Evolutionary conservation across 345 rosid species (phyloP).

Genomic region (Combretum micranthum): DNA sequence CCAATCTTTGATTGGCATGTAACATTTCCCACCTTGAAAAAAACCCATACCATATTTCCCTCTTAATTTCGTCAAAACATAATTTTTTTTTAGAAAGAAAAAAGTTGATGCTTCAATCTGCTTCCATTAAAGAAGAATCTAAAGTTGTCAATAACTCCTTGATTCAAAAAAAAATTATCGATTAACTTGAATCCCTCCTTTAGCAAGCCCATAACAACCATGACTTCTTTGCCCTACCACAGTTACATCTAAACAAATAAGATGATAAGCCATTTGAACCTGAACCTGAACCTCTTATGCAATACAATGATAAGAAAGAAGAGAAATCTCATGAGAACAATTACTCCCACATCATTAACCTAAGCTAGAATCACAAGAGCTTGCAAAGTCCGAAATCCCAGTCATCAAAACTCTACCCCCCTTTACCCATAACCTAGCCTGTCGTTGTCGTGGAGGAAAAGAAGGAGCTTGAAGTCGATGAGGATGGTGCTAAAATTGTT

Average conservation of each 20-base stretch:
- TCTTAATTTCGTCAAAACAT: too few species aligned
- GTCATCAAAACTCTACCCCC: not conserved
- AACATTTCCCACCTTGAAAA: too few species aligned
- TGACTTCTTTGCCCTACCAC: slow-evolving; percentile 14
- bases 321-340: slow-evolving; percentile 22
- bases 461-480: slow-evolving; percentile 41
- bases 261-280: slow-evolving; percentile 13
- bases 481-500: slow-evolving; percentile 81
- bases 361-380: slow-evolving; percentile 4
- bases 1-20: too few species aligned
- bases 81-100: too few species aligned
- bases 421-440: slow-evolving; percentile 7
- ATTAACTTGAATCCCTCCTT: slow-evolving; percentile 17
- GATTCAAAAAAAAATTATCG: slow-evolving; percentile 20
- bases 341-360: slow-evolving; percentile 8
- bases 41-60: too few species aligned
- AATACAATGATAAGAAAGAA: slow-evolving; percentile 64
- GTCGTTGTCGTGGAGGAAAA: slow-evolving; percentile 27
- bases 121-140: slow-evolving; percentile 16
- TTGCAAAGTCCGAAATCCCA: slow-evolving; percentile 3
- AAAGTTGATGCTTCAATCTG: slow-evolving; percentile 7
- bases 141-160: slow-evolving; percentile 19
- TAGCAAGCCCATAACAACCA: slow-evolving; percentile 17
- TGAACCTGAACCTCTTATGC: slow-evolving; percentile 19
- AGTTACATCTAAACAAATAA: slow-evolving; percentile 2